Evolutionary conservation across 345 rosid species (phyloP).

Genomic region (Punica granatum): DNA sequence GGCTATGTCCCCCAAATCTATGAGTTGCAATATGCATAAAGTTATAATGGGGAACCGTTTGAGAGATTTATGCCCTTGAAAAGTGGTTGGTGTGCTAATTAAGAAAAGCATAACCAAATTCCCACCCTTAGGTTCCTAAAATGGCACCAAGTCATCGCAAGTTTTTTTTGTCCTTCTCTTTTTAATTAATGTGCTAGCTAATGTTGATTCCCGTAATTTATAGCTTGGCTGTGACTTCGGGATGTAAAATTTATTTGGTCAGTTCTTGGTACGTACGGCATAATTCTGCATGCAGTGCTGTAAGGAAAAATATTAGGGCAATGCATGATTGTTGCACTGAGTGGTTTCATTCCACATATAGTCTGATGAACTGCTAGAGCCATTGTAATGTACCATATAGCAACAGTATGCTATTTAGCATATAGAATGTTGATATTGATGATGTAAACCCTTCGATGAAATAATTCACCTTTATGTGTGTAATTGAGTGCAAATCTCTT

Average conservation of each 20-base stretch:
- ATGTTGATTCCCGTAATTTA: not conserved
- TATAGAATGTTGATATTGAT: not conserved
- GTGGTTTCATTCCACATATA: not conserved
- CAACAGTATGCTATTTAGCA: not conserved
- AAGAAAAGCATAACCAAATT: not conserved
- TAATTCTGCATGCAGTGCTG: not conserved
- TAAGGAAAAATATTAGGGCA: not conserved
- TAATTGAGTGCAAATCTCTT: not conserved
- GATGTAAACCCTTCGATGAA: not conserved
- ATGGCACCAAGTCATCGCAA: not conserved
- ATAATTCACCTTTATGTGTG: too few species aligned
- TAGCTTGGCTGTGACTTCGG: not conserved
- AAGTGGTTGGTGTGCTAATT: conserved; percentile 2
- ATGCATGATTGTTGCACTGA: not conserved
- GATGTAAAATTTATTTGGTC: not conserved
- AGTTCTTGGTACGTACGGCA: not conserved
- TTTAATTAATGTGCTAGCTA: not conserved
- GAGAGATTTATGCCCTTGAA: conserved; percentile 26
- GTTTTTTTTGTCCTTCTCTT: not conserved
- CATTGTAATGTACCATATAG: too few species aligned
- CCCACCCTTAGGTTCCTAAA: not conserved
- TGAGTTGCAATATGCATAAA: conserved; percentile 24
- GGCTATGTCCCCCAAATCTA: conserved; percentile 15
- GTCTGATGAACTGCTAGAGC: not conserved
- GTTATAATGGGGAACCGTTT: conserved; percentile 32